Evolutionary conservation across 257 asterid genomes (phyloP).

Genomic region (Sherardia arvensis): DNA sequence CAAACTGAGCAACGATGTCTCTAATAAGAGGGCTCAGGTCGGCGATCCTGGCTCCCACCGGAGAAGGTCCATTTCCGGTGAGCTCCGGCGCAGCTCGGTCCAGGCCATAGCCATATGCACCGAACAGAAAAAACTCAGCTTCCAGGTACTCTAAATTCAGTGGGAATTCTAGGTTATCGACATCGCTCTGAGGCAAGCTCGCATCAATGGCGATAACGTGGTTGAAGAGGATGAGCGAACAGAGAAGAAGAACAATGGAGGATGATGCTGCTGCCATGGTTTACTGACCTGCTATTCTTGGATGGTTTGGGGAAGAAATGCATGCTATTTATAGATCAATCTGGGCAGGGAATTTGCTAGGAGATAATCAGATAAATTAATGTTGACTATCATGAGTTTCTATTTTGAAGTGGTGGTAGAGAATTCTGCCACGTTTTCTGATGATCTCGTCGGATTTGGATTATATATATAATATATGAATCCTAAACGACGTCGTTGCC

Average conservation of each 20-base stretch:
- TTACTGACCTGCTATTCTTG: background rate
- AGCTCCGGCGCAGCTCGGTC: slow-evolving; percentile 46
- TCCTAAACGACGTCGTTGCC: no score
- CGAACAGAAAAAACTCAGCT: slow-evolving; percentile 73
- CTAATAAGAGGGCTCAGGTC: slow-evolving; percentile 32
- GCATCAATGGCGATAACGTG: background rate
- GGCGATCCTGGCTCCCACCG: slow-evolving; percentile 47
- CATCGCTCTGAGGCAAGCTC: slow-evolving; percentile 31
- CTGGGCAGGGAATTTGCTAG: no score
- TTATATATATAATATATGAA: no score
- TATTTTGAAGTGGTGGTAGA: no score
- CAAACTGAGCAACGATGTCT: slow-evolving; percentile 64
- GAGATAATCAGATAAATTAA: no score
- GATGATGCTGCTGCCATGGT: background rate
- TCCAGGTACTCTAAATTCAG: slow-evolving; percentile 71
- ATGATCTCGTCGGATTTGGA: no score
- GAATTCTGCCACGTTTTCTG: no score
- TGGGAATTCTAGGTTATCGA: slow-evolving; percentile 55
- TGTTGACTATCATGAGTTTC: no score
- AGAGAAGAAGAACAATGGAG: background rate
- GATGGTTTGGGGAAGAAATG: background rate
- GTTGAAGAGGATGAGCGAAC: background rate
- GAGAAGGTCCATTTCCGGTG: slow-evolving; percentile 51
- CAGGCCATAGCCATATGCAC: slow-evolving; percentile 56
- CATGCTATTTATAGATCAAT: background rate